These are phyloP conservation scores for Backusella circina DNA, from an alignment of 192 early-diverging fungal genomes.

Conservation along the genomic window DNA sequence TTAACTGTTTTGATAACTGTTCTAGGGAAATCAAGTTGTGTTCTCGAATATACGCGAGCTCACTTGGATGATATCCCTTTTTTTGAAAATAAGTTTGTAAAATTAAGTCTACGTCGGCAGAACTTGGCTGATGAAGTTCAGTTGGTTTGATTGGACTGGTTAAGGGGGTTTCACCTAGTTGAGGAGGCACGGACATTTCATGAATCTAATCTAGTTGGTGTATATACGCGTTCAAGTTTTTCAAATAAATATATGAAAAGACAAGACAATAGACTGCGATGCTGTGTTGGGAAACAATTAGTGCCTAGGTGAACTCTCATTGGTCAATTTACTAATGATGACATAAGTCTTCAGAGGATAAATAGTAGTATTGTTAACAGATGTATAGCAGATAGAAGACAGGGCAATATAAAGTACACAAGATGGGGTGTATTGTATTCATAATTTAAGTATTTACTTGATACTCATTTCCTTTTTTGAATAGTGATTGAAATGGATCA, in stretches of 20 bases:
- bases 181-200: slow-evolving; percentile 5
- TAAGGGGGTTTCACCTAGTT: background rate
- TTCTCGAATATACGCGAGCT: slow-evolving; percentile 48
- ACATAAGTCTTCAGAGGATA: background rate
- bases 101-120: background rate
- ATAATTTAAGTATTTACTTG: too few relatives aligned
- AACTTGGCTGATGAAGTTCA: slow-evolving; percentile 1
- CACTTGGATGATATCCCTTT: slow-evolving; percentile 65
- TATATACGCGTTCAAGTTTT: background rate
- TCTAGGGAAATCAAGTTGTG: slow-evolving; percentile 5
- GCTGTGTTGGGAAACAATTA: background rate
- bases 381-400: background rate
- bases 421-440: too few relatives aligned
- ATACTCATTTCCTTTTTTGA: too few relatives aligned
- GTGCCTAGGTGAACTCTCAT: background rate
- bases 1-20: background rate
- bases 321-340: background rate
- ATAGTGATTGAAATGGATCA: too few relatives aligned
- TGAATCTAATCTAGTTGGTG: background rate
- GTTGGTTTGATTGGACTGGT: background rate
- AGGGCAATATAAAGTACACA: background rate
- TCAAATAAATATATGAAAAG: background rate
- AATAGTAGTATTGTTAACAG: background rate
- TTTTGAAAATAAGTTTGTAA: slow-evolving; percentile 27
- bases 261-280: background rate